Evolutionary conservation across 495 filamentous ascomycete genomes (phyloP), one percentile per base, ranked within the genome.

Genomic region (Penicillium maclennaniae): DNA sequence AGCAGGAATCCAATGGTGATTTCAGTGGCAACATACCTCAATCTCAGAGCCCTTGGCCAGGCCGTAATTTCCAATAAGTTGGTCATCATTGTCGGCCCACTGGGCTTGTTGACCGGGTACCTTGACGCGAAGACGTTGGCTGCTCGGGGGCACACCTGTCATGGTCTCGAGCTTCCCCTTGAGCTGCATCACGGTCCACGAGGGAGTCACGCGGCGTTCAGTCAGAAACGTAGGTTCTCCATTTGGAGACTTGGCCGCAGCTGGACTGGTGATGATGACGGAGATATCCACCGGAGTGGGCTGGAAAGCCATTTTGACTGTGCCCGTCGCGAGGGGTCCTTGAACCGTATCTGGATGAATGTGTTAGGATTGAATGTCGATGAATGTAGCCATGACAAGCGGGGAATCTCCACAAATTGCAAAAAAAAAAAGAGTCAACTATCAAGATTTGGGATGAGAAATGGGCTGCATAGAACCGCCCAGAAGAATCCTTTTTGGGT

Each of bases 91-190:
- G 17, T 73, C 70, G 43, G 70, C 55, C 74, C 75, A 77, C 42
- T 70, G 67, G 44, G 70, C 65, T 17, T 62, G 55, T 26, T 55
- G 60, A 7, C 71, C 72, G 9, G 69, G 72, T 2, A 63, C 53
- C 47, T 73, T 78, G 20, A 78, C 61, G 10, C 50, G 61, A 45
- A 98, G 79, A 46, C 78, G 81, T 69, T 97, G 95, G 53, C 81
- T 83, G 9, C 80, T 78, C 10, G 91, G 88, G 2, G 93, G 91
- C 16, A 98, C 83, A 47, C 93, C 93, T 2, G 93, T 98, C 73
- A 98, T 83, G 54, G 92, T 87, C 66, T 97, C 92, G 40, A 98
- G 83, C 71, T 95, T 96, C 20, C 76, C 70, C 71, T 95, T 97
- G 49, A 97, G 79, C 61, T 91, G 86, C 27, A 81, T 69, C 60